Percentiles rank a stretch among this genome's conserved stretches.
Evolutionary conservation across 2,329 filamentous ascomycete genomes (phyloP).

Genomic region (Mycosphaerella sp.): DNA sequence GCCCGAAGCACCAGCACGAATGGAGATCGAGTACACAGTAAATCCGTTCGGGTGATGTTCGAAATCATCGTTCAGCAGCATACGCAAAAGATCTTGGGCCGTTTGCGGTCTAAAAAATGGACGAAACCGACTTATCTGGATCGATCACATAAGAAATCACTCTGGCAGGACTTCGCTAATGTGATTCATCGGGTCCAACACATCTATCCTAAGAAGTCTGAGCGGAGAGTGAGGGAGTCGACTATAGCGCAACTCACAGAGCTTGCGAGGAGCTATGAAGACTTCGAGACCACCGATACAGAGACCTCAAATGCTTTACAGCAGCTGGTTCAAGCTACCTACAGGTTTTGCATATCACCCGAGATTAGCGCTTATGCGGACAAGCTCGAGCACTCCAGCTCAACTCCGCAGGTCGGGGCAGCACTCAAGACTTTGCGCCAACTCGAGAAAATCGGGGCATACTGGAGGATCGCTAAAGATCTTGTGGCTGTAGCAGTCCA

Average conservation of each 20-base stretch:
- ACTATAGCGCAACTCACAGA: neutral
- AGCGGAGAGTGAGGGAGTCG: constrained; percentile 2
- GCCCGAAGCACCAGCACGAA: neutral
- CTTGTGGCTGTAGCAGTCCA: constrained; percentile 2
- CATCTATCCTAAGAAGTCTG: constrained; percentile 6
- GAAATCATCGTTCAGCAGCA: constrained; percentile 9
- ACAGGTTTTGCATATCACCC: constrained; percentile 2
- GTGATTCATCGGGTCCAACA: constrained; percentile 13
- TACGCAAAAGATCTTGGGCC: constrained; percentile 14
- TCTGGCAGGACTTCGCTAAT: constrained; percentile 13
- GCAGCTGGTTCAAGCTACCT: constrained; percentile 6
- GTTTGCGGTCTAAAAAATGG: constrained; percentile 13
- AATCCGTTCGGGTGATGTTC: neutral
- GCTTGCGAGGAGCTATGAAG: neutral
- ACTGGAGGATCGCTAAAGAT: constrained; percentile 11
- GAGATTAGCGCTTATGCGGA: constrained; percentile 1
- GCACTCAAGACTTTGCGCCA: constrained; percentile 16
- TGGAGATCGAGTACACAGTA: neutral
- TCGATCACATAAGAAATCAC: constrained; percentile 14
- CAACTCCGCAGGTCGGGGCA: constrained; percentile 14
- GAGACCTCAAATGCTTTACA: neutral
- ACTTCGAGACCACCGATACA: constrained; percentile 5
- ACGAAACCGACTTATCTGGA: constrained; percentile 12
- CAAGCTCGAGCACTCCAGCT: constrained; percentile 4
- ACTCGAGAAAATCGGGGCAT: constrained; percentile 15